phyloP scores from a whole-genome alignment of 1,139 yeast genomes.

The Nakaseomyces sp. region DNA sequence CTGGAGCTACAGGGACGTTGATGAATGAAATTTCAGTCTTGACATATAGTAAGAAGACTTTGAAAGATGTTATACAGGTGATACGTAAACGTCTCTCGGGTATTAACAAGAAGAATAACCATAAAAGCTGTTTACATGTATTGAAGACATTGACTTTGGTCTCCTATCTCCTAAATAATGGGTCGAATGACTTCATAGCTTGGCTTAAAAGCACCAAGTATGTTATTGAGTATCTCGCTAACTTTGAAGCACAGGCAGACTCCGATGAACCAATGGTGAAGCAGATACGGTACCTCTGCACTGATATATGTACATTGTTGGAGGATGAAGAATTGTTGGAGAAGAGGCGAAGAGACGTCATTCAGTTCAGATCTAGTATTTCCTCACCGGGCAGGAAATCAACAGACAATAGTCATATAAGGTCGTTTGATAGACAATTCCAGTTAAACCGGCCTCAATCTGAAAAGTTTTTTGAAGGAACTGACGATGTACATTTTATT shows the following conservation, averaged over 20 bases:
- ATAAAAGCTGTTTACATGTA: constrained; percentile 24
- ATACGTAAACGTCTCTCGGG: constrained; percentile 23
- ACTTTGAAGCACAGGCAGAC: constrained; percentile 13
- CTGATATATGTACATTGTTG: constrained; percentile 16
- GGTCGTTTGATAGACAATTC: constrained; percentile 7
- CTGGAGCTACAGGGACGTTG: constrained; percentile 28
- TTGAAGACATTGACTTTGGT: constrained; percentile 28
- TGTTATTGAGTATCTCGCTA: constrained; percentile 16
- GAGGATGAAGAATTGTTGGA: constrained; percentile 24
- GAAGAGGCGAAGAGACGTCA: constrained; percentile 23
- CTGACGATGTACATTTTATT: constrained; percentile 1
- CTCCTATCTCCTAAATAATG: constrained; percentile 25
- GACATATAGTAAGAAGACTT: constrained; percentile 28
- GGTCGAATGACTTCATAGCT: constrained; percentile 27
- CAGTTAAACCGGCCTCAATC: constrained; percentile 1
- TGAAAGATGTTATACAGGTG: constrained; percentile 26
- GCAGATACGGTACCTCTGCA: constrained; percentile 20
- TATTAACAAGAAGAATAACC: constrained; percentile 18
- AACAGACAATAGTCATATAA: constrained; percentile 28
- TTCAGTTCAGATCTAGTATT: constrained; percentile 29
- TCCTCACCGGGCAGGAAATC: constrained; percentile 31
- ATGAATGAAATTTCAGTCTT: constrained; percentile 31
- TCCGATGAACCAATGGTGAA: constrained; percentile 18
- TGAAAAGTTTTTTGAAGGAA: neutral
- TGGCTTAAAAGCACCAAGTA: constrained; percentile 23